Evolutionary conservation across 441 rosid species (phyloP).

Genomic region (Flueggea neowawraea): DNA sequence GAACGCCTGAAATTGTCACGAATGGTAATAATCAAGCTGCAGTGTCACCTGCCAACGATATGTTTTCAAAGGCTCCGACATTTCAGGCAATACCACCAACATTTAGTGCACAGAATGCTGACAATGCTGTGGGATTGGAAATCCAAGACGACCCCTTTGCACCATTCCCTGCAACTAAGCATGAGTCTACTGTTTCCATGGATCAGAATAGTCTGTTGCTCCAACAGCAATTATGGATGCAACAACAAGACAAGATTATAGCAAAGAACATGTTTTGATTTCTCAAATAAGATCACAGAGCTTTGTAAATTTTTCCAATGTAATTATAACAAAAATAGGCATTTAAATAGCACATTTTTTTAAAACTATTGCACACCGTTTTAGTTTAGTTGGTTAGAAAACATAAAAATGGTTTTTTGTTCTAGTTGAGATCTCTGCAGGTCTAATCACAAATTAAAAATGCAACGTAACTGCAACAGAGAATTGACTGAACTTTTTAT

Average conservation of each 20-base stretch:
- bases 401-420: too few relatives aligned
- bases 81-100: conserved; percentile 43
- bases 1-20: background rate
- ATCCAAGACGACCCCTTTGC: conserved; percentile 50
- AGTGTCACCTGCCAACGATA: background rate
- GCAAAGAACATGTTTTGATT: conserved; percentile 41
- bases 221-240: conserved; percentile 68
- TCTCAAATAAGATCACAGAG: too few relatives aligned
- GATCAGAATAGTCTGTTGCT: conserved; percentile 36
- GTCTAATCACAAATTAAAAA: too few relatives aligned
- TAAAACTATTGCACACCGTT: too few relatives aligned
- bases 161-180: conserved; percentile 21
- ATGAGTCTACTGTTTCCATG: conserved; percentile 16
- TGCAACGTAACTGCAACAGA: too few relatives aligned
- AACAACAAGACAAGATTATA: conserved; percentile 65
- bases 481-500: too few relatives aligned
- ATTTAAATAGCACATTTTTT: too few relatives aligned
- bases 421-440: too few relatives aligned
- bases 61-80: conserved; percentile 23
- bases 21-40: background rate
- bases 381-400: too few relatives aligned
- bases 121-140: conserved; percentile 9
- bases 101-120: conserved; percentile 22
- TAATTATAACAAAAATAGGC: too few relatives aligned
- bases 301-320: too few relatives aligned